Conservation (phyloP, 768 basidiomycete genomes). For the Termitomyces eurrhizus region DNA sequence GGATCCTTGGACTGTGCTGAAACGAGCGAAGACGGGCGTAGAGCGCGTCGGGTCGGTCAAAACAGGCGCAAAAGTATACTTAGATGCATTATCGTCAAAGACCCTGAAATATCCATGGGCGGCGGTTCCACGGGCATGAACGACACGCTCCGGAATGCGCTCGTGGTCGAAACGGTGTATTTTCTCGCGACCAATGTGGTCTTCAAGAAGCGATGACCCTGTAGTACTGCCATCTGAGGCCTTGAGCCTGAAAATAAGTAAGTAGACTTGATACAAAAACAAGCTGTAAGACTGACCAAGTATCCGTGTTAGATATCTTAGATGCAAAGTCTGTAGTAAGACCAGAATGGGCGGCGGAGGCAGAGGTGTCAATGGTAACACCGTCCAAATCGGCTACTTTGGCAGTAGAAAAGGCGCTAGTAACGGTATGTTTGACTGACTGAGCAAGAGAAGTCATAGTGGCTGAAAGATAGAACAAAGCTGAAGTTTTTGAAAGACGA, state of each 20-base stretch:
- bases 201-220: slow-evolving; percentile 78
- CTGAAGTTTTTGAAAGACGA: too few species aligned
- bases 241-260: slow-evolving; percentile 43
- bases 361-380: slow-evolving; percentile 5
- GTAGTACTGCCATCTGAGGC: slow-evolving; percentile 36
- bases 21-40: slow-evolving; percentile 79
- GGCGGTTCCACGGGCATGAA: slow-evolving; percentile 67
- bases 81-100: slow-evolving; percentile 59
- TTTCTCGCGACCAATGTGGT: slow-evolving; percentile 72
- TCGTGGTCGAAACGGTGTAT: slow-evolving; percentile 83
- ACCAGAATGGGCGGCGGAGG: slow-evolving; percentile 12
- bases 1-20: slow-evolving; percentile 82
- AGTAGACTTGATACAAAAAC: not conserved
- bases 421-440: not conserved
- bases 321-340: slow-evolving; percentile 65
- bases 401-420: not conserved
- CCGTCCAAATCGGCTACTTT: slow-evolving; percentile 1
- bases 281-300: slow-evolving; percentile 40
- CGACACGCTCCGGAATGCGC: slow-evolving; percentile 80
- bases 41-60: slow-evolving; percentile 68
- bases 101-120: slow-evolving; percentile 86
- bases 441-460: not conserved
- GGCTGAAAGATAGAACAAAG: not conserved
- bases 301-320: slow-evolving; percentile 57
- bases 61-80: slow-evolving; percentile 67